Base-by-base conservation (phyloP, 768 basidiomycete genomes). In the Boletellus ananiceps region DNA sequence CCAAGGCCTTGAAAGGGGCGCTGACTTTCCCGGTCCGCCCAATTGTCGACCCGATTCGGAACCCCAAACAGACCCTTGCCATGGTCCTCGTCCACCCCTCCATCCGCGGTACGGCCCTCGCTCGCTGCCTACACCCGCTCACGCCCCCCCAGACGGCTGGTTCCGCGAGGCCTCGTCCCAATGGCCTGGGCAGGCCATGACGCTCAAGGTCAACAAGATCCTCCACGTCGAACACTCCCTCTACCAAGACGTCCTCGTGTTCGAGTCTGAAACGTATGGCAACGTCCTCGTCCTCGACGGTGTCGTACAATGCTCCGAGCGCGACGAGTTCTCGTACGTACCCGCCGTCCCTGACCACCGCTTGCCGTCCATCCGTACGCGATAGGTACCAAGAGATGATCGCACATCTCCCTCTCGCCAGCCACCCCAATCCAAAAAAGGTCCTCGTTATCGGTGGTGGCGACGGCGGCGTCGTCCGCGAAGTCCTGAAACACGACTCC, bases 141-240 rank as follows among this genome's bases (percentile, higher is more conserved):
- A 29, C 29, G 1, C 8, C 1, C 5, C 29, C 29, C 11, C 40
- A 84, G 93, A 93, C 75, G 93, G 93, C 69, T 95, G 93, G 93
- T 97, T 94, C 76, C 82, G 88, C 52, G 93, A 97, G 73, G 86
- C 93, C 59, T 91, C 88, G 23, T 81, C 88, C 15, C 93, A 97
- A 74, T 97, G 93, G 93, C 93, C 89, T 6, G 94, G 93, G 41
- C 93, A 96, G 72, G 95, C 95, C 44, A 92, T 96, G 92, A 91
- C 90, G 45, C 77, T 99, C 62, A 90, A 91, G 71, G 94, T 98
- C 75, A 88, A 87, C 72, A 88, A 88, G 75, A 88, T 98, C 58
- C 77, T 99, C 48, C 95, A 99, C 69, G 77, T 85, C 57, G 96
- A 98, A 72, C 86, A 88, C 71, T 94, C 91, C 2, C 73, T 86